Percentiles rank a stretch among this genome's conserved stretches.
These are phyloP conservation scores for Sporothrix schenckii DNA, from an alignment of 2,329 filamentous ascomycete species.

Conservation along the genomic window DNA sequence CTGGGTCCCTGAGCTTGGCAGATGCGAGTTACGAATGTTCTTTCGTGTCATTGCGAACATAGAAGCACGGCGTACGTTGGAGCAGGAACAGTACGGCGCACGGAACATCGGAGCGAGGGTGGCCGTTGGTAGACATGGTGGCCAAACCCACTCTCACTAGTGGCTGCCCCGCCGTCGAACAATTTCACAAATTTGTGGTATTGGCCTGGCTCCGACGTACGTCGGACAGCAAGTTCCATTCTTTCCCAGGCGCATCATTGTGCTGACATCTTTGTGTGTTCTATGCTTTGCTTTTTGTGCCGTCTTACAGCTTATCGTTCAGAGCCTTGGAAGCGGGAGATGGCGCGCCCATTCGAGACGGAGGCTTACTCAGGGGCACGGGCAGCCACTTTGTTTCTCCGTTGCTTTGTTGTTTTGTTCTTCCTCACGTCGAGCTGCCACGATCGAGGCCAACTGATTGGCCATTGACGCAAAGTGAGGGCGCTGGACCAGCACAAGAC, in stretches of 20 bases:
- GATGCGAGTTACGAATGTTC: not conserved
- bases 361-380: constrained; percentile 7
- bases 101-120: no score
- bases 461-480: not conserved
- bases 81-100: no score
- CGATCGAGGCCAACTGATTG: no score
- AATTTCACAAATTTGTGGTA: no score
- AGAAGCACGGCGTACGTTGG: not conserved
- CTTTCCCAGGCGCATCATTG: no score
- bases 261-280: no score
- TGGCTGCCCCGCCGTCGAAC: no score
- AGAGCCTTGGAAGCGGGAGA: not conserved
- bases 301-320: not conserved
- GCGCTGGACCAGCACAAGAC: not conserved
- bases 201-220: no score
- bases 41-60: not conserved
- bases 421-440: not conserved
- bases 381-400: not conserved
- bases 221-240: no score
- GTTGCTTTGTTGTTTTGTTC: not conserved
- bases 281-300: not conserved
- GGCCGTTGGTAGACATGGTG: no score
- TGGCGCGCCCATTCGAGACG: not conserved
- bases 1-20: constrained; percentile 3
- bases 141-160: no score